A percentile compares a stretch with the other conserved stretches of the same genome.
Evolutionary conservation across 2,329 filamentous ascomycete genomes (phyloP).

Genomic region (Chalara sp.): DNA sequence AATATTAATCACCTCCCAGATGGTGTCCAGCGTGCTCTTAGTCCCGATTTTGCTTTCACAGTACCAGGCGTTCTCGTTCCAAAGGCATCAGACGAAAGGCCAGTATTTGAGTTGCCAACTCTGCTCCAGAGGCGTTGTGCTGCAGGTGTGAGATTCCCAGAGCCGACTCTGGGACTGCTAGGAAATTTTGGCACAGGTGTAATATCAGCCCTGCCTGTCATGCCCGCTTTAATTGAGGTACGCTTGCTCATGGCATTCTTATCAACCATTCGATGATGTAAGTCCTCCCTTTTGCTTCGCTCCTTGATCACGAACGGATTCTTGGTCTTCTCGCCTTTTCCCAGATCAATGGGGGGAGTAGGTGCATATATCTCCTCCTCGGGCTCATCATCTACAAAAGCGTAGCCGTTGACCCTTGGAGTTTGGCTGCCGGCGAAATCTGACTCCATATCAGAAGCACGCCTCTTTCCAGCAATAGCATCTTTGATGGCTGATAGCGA

Average conservation of each 20-base stretch:
- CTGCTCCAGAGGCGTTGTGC: conserved; percentile 62
- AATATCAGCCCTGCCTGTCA: conserved; percentile 50
- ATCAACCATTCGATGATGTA: conserved; percentile 85
- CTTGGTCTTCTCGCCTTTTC: conserved; percentile 53
- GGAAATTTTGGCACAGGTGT: conserved; percentile 65
- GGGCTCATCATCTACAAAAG: conserved; percentile 82
- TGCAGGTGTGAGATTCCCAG: conserved; percentile 62
- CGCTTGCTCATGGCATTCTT: conserved; percentile 68
- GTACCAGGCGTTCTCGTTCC: conserved; percentile 19
- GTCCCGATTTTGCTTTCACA: conserved; percentile 19
- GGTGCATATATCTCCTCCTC: conserved; percentile 36
- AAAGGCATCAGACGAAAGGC: conserved; percentile 20
- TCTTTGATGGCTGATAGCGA: conserved; percentile 79
- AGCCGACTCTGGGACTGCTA: conserved; percentile 50
- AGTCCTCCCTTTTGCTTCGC: conserved; percentile 66
- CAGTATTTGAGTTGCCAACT: conserved; percentile 39
- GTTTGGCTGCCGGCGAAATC: conserved; percentile 60
- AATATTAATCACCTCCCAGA: conserved; percentile 6
- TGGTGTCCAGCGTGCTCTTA: conserved; percentile 23
- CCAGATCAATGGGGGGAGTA: conserved; percentile 47
- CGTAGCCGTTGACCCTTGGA: conserved; percentile 85
- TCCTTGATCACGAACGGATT: conserved; percentile 79
- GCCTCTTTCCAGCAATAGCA: conserved; percentile 69
- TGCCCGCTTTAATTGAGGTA: conserved; percentile 49
- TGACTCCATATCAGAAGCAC: conserved; percentile 55